A percentile compares a stretch with the other conserved stretches of the same genome.
Evolutionary conservation across 2,329 filamentous ascomycete species (phyloP).

Genomic region (Sphaerulina populicola): DNA sequence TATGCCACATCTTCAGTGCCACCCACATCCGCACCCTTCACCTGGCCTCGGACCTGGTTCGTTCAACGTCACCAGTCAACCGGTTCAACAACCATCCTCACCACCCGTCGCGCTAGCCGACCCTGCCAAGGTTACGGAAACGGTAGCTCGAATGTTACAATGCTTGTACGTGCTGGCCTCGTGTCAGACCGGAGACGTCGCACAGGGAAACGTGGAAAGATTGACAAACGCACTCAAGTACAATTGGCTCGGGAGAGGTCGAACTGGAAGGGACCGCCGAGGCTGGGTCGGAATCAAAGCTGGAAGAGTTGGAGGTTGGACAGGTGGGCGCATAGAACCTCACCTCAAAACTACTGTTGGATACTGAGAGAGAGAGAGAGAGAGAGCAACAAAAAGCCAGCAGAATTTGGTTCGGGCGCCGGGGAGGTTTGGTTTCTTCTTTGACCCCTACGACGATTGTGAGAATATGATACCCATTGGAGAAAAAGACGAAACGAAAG

Average conservation of each 20-base stretch:
- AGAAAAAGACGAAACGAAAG: no score
- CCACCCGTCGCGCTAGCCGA: conserved; percentile 22
- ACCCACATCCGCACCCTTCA: conserved; percentile 4
- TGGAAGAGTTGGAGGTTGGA: conserved; percentile 27
- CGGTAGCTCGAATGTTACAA: conserved; percentile 90
- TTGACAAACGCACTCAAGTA: conserved; percentile 83
- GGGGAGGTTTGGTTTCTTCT: no score
- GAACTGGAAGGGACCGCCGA: conserved; percentile 79
- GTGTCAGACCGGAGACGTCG: conserved; percentile 62
- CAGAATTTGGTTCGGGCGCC: no score
- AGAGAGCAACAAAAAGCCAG: no score
- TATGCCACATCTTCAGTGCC: conserved; percentile 29
- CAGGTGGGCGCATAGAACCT: conserved; percentile 14
- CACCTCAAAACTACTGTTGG: background rate
- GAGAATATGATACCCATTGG: no score
- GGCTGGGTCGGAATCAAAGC: conserved; percentile 71
- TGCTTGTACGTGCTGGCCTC: conserved; percentile 85
- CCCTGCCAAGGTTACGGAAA: conserved; percentile 74
- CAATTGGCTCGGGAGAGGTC: conserved; percentile 87
- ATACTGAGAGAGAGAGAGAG: no score
- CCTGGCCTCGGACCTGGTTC: conserved; percentile 19
- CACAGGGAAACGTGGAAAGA: conserved; percentile 70
- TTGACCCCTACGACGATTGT: no score
- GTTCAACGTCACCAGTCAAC: conserved; percentile 20
- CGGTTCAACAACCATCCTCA: conserved; percentile 17